A percentile compares a stretch with the other conserved stretches of the same genome.
phyloP scores from a whole-genome alignment of 2,329 filamentous ascomycete species.

The Ophiostoma fasciatum region DNA sequence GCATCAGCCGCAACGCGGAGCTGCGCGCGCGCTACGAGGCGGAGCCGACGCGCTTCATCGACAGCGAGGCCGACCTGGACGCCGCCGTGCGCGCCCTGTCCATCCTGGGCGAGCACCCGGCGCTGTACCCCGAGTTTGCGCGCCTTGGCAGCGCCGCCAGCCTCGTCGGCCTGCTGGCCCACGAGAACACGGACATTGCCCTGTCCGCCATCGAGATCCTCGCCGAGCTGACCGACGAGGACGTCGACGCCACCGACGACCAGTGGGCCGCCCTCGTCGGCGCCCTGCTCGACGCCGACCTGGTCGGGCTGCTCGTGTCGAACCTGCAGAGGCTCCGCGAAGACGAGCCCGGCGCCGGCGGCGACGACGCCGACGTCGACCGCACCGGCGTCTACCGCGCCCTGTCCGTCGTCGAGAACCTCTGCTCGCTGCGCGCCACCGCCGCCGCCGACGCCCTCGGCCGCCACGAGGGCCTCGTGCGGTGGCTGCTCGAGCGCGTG shows the following conservation, averaged over 20 bases:
- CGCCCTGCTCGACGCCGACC: conserved; percentile 50
- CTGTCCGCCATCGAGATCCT: conserved; percentile 84
- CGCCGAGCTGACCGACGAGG: conserved; percentile 83
- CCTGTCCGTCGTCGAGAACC: conserved; percentile 68
- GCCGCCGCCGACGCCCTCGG: conserved; percentile 58
- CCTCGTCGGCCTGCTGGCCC: conserved; percentile 68
- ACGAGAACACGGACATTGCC: conserved; percentile 95
- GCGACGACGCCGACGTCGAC: conserved; percentile 49
- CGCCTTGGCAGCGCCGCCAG: conserved; percentile 58
- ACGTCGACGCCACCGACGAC: conserved; percentile 64
- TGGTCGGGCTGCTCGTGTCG: conserved; percentile 58
- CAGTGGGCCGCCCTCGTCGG: conserved; percentile 70
- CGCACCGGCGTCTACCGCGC: conserved; percentile 77
- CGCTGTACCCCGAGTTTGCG: conserved; percentile 68
- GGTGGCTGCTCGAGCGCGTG: conserved; percentile 64
- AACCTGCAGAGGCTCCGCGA: conserved; percentile 75
- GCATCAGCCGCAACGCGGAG: conserved; percentile 81
- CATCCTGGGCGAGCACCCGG: conserved; percentile 73
- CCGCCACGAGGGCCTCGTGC: conserved; percentile 48
- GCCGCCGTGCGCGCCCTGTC: conserved; percentile 75
- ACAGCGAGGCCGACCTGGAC: conserved; percentile 77
- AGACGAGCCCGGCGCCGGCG: conserved; percentile 39
- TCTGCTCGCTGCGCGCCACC: conserved; percentile 52
- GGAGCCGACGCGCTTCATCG: conserved; percentile 71
- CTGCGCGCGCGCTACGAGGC: conserved; percentile 73